Percentiles rank a stretch among this genome's conserved stretches.
phyloP scores from a whole-genome alignment of 176 grass and related monocot species.

The Dactylis glomerata region DNA sequence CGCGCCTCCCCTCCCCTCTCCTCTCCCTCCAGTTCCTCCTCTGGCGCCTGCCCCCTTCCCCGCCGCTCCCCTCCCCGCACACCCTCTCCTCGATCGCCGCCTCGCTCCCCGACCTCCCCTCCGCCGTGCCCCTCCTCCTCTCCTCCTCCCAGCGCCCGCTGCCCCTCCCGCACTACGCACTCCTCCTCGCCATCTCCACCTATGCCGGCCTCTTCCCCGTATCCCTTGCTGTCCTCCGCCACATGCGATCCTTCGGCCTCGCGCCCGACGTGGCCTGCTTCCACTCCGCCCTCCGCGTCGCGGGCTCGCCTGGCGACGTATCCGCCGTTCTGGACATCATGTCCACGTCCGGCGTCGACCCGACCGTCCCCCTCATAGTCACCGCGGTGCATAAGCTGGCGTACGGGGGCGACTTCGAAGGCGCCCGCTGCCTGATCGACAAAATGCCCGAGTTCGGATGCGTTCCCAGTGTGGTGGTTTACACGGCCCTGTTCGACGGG shows the following conservation, averaged over 20 bases:
- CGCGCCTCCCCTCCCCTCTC: conserved; percentile 38
- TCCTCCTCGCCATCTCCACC: conserved; percentile 41
- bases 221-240: conserved; percentile 43
- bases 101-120: conserved; percentile 42
- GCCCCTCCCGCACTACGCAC: conserved; percentile 38
- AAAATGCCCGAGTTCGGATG: conserved; percentile 65
- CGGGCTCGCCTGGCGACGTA: conserved; percentile 9
- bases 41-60: conserved; percentile 40
- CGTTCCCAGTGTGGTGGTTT: conserved; percentile 56
- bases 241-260: conserved; percentile 40
- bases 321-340: conserved; percentile 58
- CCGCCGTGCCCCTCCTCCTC: conserved; percentile 43
- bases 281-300: conserved; percentile 42
- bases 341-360: conserved; percentile 26
- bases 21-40: conserved; percentile 46
- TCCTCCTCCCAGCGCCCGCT: conserved; percentile 34
- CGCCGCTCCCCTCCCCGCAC: conserved; percentile 31
- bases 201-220: conserved; percentile 39
- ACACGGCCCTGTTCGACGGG: conserved; percentile 63
- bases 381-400: conserved; percentile 58
- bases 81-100: conserved; percentile 43
- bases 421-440: conserved; percentile 46
- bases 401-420: conserved; percentile 34
- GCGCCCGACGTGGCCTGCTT: conserved; percentile 51
- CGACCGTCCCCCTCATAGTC: conserved; percentile 52